Evolutionary conservation across 2,329 filamentous ascomycete genomes (phyloP).

Genomic region (Stachybotrys chartarum): DNA sequence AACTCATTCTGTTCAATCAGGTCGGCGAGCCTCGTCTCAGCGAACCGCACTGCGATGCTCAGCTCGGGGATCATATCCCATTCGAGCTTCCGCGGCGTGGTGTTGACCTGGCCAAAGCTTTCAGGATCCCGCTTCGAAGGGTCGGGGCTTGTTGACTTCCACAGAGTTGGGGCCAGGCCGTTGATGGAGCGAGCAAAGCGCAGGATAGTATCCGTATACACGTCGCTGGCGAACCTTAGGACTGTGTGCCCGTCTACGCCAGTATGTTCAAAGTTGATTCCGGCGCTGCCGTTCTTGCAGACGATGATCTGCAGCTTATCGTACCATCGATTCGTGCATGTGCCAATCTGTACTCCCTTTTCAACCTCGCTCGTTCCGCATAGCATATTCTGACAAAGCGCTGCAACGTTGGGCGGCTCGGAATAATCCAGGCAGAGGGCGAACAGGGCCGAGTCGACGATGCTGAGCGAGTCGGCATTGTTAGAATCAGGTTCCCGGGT

Average conservation of each 20-base stretch:
- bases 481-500: constrained; percentile 82
- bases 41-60: constrained; percentile 84
- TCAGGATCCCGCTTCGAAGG: constrained; percentile 85
- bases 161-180: constrained; percentile 82
- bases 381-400: constrained; percentile 97
- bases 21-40: constrained; percentile 88
- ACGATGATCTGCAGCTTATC: constrained; percentile 99
- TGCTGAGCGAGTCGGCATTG: constrained; percentile 91
- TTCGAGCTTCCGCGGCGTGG: constrained; percentile 90
- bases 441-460: constrained; percentile 91
- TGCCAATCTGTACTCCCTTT: constrained; percentile 90
- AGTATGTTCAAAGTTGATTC: constrained; percentile 99
- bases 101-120: constrained; percentile 88
- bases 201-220: constrained; percentile 96
- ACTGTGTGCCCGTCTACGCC: constrained; percentile 97
- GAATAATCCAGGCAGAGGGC: constrained; percentile 89
- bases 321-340: constrained; percentile 98
- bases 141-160: constrained; percentile 85
- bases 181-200: constrained; percentile 95
- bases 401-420: constrained; percentile 71
- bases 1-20: constrained; percentile 97
- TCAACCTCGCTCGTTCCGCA: constrained; percentile 90
- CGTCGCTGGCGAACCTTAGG: constrained; percentile 87
- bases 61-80: constrained; percentile 97
- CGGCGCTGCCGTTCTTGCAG: constrained; percentile 95